Percentiles rank a stretch among this genome's conserved stretches.
These are phyloP conservation scores for Trichoderma aggressivum DNA, from an alignment of 2,329 filamentous ascomycete species.

Conservation along the genomic window DNA sequence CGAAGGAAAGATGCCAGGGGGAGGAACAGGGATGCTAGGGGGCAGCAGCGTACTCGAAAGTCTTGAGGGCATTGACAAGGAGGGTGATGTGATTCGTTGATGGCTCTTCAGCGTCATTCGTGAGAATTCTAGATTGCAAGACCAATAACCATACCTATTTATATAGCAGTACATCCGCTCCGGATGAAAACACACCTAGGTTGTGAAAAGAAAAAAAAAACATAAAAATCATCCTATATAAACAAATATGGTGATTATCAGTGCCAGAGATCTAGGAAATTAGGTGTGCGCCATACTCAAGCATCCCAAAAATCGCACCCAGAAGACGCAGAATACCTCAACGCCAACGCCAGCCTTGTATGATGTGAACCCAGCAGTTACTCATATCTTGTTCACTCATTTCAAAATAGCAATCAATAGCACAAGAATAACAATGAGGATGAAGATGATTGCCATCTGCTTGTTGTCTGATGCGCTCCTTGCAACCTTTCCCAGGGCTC, in stretches of 20 bases:
- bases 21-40: conserved; percentile 62
- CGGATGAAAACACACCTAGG: not conserved
- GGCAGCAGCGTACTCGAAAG: conserved; percentile 84
- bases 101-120: not conserved
- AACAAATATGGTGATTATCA: not conserved
- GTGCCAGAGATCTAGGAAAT: not conserved
- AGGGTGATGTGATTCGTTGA: conserved; percentile 68
- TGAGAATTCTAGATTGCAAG: conserved; percentile 11
- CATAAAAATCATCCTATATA: not conserved
- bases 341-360: not conserved
- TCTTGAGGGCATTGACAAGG: conserved; percentile 74
- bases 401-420: conserved; percentile 81
- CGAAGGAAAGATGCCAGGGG: conserved; percentile 46
- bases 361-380: not conserved
- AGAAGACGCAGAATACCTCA: not conserved
- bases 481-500: conserved; percentile 67
- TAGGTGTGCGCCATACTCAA: not conserved
- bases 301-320: not conserved
- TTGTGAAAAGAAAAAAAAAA: not conserved
- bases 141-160: conserved; percentile 10
- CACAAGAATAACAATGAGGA: conserved; percentile 77
- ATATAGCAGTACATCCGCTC: not conserved
- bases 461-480: conserved; percentile 77
- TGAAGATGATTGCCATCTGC: conserved; percentile 79
- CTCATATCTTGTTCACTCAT: conserved; percentile 34